Conservation (phyloP, 2,329 filamentous ascomycete species). For the Sarocladium strictum region DNA sequence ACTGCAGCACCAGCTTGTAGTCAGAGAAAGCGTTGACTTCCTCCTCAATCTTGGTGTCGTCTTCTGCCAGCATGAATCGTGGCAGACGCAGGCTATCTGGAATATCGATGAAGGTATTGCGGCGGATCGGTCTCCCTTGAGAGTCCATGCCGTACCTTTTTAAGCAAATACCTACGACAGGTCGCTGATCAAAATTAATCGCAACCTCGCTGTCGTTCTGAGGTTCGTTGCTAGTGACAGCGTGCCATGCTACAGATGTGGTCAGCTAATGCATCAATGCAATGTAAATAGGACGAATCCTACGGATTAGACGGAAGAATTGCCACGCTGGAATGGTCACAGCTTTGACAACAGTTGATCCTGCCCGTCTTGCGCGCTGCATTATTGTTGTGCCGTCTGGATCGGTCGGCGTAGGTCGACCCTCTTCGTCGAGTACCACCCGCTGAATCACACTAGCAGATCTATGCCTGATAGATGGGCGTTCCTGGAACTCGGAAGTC, state of each 20-base stretch:
- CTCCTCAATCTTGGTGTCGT: conserved; percentile 60
- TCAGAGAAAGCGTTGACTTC: conserved; percentile 49
- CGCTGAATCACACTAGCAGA: conserved; percentile 58
- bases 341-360: conserved; percentile 60
- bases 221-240: conserved; percentile 47
- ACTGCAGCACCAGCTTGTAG: conserved; percentile 88
- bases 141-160: conserved; percentile 76
- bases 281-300: conserved; percentile 27
- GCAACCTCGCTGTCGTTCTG: conserved; percentile 72
- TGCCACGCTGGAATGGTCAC: conserved; percentile 97
- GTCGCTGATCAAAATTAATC: conserved; percentile 78
- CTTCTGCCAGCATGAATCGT: conserved; percentile 70
- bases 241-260: conserved; percentile 70
- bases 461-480: conserved; percentile 34
- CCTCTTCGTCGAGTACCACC: conserved; percentile 47
- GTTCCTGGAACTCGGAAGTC: conserved; percentile 24
- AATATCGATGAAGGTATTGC: conserved; percentile 85
- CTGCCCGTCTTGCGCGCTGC: conserved; percentile 37
- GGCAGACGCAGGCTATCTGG: conserved; percentile 75
- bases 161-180: conserved; percentile 85
- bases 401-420: conserved; percentile 30
- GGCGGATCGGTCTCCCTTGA: conserved; percentile 61
- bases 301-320: conserved; percentile 89
- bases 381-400: conserved; percentile 35
- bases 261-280: not conserved